Base-by-base conservation (phyloP, 257 asterid species). In the Nicotiana attenuata region DNA sequence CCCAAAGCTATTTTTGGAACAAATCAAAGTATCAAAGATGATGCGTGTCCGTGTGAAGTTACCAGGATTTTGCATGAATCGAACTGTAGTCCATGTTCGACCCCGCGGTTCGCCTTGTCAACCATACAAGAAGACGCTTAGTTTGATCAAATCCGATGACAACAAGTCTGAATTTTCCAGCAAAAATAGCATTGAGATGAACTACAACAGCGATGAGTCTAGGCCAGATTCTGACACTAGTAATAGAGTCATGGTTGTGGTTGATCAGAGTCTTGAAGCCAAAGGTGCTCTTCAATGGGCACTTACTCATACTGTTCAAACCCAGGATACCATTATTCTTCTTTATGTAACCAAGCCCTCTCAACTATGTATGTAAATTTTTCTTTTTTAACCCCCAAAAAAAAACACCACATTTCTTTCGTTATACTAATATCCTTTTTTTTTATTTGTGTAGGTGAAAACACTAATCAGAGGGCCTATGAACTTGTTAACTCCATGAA, bases 241-340 rank as follows among this genome's bases (percentile, higher is more conserved):
- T 76, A 95, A 95, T 84, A 85, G 92, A 81, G 99, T 92, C 19
- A 93, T 95, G 99, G 93, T 93, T n/a, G 96, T 92, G 52, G 89
- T 95, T 38, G 98, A 93, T 80, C 83, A 91, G 3, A 83, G 89
- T 57, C 65, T 64, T 1, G 96, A 92, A 85, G 91, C 98, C 13
- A 89, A 88, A 85, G 90, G 81, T 59, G 99, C 98, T 22, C 92
- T 95, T 17, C 93, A 92, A 29, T 95, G 98, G 99, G 93, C 96
- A 7, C 91, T 95, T 59, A 90, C 99, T 2, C 98, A 93, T 81
- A 87, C 98, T 50, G 89, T 95, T 61, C 99, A 93, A 73, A 85
- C 69, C 87, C 92, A 90, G 15, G 99, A 92, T 20, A 86, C 92
- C 6, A 85, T 95, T 77, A 20, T 93, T 84, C 97, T 95, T 61